Evolutionary conservation across 2,329 filamentous ascomycete genomes (phyloP).

Genomic region (Neopestalotiopsis sp.): DNA sequence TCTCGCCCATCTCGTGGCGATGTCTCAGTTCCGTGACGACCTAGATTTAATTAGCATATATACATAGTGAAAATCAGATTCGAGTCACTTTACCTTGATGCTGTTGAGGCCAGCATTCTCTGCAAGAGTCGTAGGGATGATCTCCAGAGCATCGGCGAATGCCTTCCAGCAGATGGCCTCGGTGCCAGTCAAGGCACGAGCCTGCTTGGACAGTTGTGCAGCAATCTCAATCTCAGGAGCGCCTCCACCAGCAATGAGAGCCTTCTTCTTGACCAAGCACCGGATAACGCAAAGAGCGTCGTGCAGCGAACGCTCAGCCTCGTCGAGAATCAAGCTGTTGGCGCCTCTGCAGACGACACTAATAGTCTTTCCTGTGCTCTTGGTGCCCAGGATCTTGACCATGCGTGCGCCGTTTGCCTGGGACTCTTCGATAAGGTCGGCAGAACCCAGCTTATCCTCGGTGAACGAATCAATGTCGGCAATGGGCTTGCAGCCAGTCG

Average conservation of each 20-base stretch:
- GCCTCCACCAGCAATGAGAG: constrained; percentile 95
- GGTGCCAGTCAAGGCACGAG: constrained; percentile 84
- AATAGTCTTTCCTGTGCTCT: constrained; percentile 82
- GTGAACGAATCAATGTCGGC: constrained; percentile 98
- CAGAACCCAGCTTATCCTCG: constrained; percentile 94
- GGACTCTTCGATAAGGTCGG: constrained; percentile 92
- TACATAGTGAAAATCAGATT: neutral
- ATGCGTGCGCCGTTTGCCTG: constrained; percentile 87
- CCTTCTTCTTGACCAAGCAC: constrained; percentile 98
- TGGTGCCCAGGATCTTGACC: constrained; percentile 93
- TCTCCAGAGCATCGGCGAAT: constrained; percentile 96
- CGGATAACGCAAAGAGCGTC: constrained; percentile 97
- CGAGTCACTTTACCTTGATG: constrained; percentile 72
- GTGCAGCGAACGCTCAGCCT: constrained; percentile 95
- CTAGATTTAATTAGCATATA: neutral
- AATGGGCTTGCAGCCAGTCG: constrained; percentile 97
- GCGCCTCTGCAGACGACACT: constrained; percentile 94
- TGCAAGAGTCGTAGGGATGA: constrained; percentile 93
- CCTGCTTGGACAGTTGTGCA: constrained; percentile 80
- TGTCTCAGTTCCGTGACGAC: constrained; percentile 93
- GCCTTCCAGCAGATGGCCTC: constrained; percentile 99
- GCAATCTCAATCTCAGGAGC: constrained; percentile 97
- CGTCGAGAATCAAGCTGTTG: constrained; percentile 92
- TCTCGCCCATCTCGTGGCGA: constrained; percentile 92
- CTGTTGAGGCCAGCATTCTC: constrained; percentile 98